Percentiles rank a stretch among this genome's conserved stretches.
These are phyloP conservation scores for Metschnikowia proteae DNA, from an alignment of 805 yeast species.

Conservation along the genomic window DNA sequence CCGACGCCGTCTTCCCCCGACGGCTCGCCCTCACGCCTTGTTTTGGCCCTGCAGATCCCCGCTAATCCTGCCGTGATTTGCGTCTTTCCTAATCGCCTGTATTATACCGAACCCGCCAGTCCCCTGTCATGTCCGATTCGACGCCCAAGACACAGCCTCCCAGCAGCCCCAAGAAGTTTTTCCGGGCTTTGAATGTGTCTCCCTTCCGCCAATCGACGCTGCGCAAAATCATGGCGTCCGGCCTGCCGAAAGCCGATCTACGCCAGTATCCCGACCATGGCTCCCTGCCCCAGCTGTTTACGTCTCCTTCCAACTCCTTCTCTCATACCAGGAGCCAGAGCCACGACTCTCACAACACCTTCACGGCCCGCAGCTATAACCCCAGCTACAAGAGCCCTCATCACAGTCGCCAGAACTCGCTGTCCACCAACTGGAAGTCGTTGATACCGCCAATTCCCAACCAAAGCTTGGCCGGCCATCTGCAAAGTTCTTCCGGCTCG, in stretches of 20 bases:
- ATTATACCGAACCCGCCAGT: neutral
- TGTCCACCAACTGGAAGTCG: conserved; percentile 26
- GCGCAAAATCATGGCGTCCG: neutral
- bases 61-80: neutral
- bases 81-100: neutral
- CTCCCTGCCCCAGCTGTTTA: neutral
- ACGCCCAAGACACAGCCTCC: conserved; percentile 1
- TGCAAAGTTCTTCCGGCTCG: neutral
- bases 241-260: neutral
- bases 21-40: neutral
- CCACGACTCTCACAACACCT: conserved; percentile 10
- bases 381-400: conserved; percentile 1
- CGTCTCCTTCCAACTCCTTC: conserved; percentile 5
- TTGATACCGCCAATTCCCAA: conserved; percentile 34
- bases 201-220: conserved; percentile 14
- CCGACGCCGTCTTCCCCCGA: too few species aligned
- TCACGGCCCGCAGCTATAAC: neutral
- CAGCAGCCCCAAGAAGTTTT: conserved; percentile 19
- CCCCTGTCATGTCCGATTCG: conserved; percentile 2
- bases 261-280: neutral
- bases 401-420: conserved; percentile 8
- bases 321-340: conserved; percentile 16
- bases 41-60: neutral
- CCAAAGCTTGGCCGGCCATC: neutral
- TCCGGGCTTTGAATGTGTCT: conserved; percentile 15